Base-by-base conservation (phyloP, 1,284 basidiomycete species). In the Microbotryum saponariae region DNA sequence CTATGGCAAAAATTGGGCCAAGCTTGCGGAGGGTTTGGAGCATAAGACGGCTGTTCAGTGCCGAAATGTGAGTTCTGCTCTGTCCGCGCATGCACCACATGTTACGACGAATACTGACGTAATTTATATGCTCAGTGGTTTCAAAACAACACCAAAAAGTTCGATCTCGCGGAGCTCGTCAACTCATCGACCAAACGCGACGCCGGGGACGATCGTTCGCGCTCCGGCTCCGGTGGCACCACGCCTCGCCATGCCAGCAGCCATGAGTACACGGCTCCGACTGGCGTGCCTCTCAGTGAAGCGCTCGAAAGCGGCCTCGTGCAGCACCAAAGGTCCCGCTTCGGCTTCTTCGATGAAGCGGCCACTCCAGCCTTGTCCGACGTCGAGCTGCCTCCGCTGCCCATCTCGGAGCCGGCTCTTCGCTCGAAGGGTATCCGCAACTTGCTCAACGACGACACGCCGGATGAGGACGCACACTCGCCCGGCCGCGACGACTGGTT, bases 1-100 rank as follows among this genome's bases (percentile, higher is more conserved):
- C 64, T 80, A 89, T 73, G 88, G 88, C 47, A 82, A 84, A 67
- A 83, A 91, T 71, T 88, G 87, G 75, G 83, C 85, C 65, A 80
- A 82, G 20, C 87, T 92, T 53, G 83, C 89, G 1, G 80, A 84
- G 5, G 81, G 82, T 8, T 81, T 92, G 77, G 83, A 83, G 9
- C 85, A 83, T 72, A 91, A 91, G 83, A 89, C 87, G 10, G 82
- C 83, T 4, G 79, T 84, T 9, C 89, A 91, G 79, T 86, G 88
- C 54, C 50, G 58, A 14, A 68, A 68, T 45, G 63, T 68, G 59
- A 29, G 60, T 63, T 23, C 1, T 47, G 42, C n/a, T 42, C 12
- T 12, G 31, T 31, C 31, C 9, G 31, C 8, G 31, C 31, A 31
- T 31, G 31, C 31, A 31, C 9, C 9, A 10, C 9, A 31, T 10